Evolutionary conservation across 2,329 filamentous ascomycete species (phyloP), one percentile per base, ranked within the genome.

Genomic region (Microascus cirrosus): DNA sequence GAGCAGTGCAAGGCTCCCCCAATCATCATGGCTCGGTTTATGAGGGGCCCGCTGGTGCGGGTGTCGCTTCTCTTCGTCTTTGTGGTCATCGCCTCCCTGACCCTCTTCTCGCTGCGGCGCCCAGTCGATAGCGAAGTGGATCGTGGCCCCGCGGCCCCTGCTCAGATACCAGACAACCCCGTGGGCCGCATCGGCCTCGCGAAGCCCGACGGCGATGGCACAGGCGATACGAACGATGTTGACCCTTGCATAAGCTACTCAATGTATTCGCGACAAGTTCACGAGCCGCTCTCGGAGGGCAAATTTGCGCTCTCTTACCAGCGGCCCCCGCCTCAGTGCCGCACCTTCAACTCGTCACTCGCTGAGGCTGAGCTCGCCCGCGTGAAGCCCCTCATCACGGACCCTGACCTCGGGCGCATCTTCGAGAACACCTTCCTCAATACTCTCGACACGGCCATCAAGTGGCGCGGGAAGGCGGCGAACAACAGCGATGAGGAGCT

Each of bases 361-460:
- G 61, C 59, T 18, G 61, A 62, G 50, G 32, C 32, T 25, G 55
- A 59, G n/a, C 59, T 62, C 22, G 34, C 58, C 58, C 32, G 60
- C n/a, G 71, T 78, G 67, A 72, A 69, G 63, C 61, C 62, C 5
- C 65, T 69, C 6, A 73, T 78, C 56, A 66, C 67, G 50, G 73
- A 80, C 61, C 75, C 74, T 2, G 90, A 94, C 66, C 78, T 95
- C 28, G 88, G 86, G 45, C 82, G 88, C 32, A 75, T 95, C 12
- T 94, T 95, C 67, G 86, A 90, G 64, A 94, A 94, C 68, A 87
- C 87, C 2, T 92, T 88, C 61, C 87, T 89, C 0, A 93, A 91
- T 64, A 93, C 89, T 0, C 74, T 93, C 22, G 89, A 94, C 65
- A 92, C 89, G 1, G 92, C 89, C 2, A 82, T 94, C 58, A 81